phyloP scores from a whole-genome alignment of 371 early-diverging fungal species.

The Dichotomocladium elegans region DNA sequence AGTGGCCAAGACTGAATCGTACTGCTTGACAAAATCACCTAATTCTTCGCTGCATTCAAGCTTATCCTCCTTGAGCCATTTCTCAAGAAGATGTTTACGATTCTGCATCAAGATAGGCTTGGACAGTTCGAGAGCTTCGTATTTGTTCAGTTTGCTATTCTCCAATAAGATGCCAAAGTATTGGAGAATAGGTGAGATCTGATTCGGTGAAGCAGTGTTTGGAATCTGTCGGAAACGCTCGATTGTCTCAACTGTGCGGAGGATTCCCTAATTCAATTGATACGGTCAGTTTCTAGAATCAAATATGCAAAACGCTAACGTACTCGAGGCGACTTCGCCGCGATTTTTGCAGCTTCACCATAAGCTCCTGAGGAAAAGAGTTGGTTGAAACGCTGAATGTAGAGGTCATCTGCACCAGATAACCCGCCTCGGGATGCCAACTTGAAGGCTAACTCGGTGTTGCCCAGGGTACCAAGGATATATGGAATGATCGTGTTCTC shows the following conservation, averaged over 20 bases:
- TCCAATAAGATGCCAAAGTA: slow-evolving; percentile 97
- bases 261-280: slow-evolving; percentile 83
- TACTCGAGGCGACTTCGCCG: slow-evolving; percentile 91
- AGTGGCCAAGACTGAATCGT: slow-evolving; percentile 85
- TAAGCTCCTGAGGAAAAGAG: slow-evolving; percentile 74
- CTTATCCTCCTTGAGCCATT: slow-evolving; percentile 98
- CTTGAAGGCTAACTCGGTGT: slow-evolving; percentile 87
- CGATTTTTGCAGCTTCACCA: slow-evolving; percentile 91
- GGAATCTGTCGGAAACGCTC: slow-evolving; percentile 91
- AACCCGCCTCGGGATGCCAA: slow-evolving; percentile 89
- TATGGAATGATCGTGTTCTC: slow-evolving; percentile 88
- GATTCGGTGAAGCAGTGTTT: slow-evolving; percentile 65
- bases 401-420: slow-evolving; percentile 94
- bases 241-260: slow-evolving; percentile 93
- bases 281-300: too few relatives aligned
- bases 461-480: slow-evolving; percentile 76
- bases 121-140: slow-evolving; percentile 92
- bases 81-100: slow-evolving; percentile 91
- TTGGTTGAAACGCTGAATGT: slow-evolving; percentile 84
- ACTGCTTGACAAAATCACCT: slow-evolving; percentile 93
- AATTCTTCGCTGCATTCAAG: slow-evolving; percentile 96
- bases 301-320: not conserved
- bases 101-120: slow-evolving; percentile 91
- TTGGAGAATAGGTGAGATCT: slow-evolving; percentile 91
- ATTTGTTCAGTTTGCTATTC: slow-evolving; percentile 91